A percentile compares a stretch with the other conserved stretches of the same genome.
phyloP scores from a whole-genome alignment of 139 green algal species.

The Astrephomene gubernaculifera region DNA sequence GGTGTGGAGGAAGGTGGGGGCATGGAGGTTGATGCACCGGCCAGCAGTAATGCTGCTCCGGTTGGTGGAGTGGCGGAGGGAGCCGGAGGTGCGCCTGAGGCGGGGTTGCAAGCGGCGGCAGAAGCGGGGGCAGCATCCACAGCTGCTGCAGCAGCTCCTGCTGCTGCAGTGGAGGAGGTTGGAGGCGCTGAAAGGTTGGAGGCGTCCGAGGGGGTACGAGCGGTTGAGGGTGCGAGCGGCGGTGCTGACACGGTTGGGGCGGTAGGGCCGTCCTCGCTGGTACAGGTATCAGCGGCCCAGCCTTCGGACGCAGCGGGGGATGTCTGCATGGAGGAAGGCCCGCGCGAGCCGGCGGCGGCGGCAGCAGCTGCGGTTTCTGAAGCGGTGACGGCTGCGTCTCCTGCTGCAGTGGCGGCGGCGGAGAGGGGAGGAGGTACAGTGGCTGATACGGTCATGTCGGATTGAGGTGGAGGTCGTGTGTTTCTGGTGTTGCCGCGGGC shows the following conservation, averaged over 20 bases:
- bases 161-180: background rate
- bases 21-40: too few species aligned
- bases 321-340: background rate
- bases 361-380: background rate
- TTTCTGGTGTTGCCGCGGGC: too few species aligned
- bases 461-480: background rate
- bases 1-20: too few species aligned
- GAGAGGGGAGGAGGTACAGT: too few species aligned
- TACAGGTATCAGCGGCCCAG: too few species aligned
- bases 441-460: background rate
- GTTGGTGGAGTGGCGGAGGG: too few species aligned
- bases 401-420: background rate
- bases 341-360: background rate
- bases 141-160: background rate
- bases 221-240: background rate
- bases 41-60: too few species aligned
- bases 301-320: background rate
- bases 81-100: background rate
- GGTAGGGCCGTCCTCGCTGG: too few species aligned
- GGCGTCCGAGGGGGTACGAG: background rate
- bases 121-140: background rate
- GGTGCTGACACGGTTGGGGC: too few species aligned
- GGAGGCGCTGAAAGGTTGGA: background rate
- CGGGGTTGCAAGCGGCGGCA: background rate
- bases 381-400: too few species aligned